Conservation (phyloP, 2,329 filamentous ascomycete species). For the Cryphonectria radicalis region DNA sequence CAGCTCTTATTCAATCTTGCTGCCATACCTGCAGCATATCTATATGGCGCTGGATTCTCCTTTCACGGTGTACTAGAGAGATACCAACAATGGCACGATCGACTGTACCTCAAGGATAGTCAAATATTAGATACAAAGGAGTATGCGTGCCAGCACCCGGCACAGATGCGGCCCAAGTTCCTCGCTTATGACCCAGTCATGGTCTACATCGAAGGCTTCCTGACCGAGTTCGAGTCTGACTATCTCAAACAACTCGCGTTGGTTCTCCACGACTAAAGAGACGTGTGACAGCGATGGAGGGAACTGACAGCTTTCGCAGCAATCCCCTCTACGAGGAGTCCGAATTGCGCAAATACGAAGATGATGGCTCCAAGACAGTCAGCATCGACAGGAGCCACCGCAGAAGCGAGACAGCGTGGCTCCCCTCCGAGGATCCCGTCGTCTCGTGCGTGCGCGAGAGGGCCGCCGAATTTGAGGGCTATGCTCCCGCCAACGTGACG, state of each 20-base stretch:
- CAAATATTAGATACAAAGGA: neutral
- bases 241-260: conserved; percentile 4
- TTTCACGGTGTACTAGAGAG: neutral
- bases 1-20: neutral
- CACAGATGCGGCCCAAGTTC: conserved; percentile 1
- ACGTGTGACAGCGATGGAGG: neutral
- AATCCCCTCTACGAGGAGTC: neutral
- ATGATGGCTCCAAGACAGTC: conserved; percentile 3
- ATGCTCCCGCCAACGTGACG: neutral
- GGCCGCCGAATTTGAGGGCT: conserved; percentile 1
- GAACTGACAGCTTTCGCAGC: neutral
- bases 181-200: conserved; percentile 5
- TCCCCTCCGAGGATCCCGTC: neutral
- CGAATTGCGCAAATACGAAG: conserved; percentile 3
- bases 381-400: neutral
- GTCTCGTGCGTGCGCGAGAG: conserved; percentile 1
- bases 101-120: neutral
- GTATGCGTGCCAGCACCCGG: neutral
- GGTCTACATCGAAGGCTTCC: conserved; percentile 4
- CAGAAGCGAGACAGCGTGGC: conserved; percentile 1
- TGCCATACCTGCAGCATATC: conserved; percentile 2
- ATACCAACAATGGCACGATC: neutral
- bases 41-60: neutral
- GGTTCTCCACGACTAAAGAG: neutral
- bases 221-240: conserved; percentile 6